Base-by-base conservation (phyloP, 2,329 filamentous ascomycete genomes). In the Allantophomopsis lycopodina region DNA sequence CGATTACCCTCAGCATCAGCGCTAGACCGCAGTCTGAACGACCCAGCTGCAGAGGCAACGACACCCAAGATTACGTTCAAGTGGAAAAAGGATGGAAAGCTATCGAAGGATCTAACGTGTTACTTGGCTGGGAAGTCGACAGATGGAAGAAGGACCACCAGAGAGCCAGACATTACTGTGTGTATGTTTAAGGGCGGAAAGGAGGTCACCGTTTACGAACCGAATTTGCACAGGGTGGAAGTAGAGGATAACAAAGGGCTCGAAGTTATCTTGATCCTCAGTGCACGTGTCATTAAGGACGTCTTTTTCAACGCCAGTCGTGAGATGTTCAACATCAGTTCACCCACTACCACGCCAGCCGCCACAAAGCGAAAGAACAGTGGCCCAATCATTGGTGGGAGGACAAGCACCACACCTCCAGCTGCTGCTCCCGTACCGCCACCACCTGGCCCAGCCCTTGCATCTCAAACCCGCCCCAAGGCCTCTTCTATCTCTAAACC, bases 141-240 rank as follows among this genome's bases (percentile, higher is more conserved):
- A 0, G 74, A 73, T 21, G 76, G 73, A 16, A 17, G n/a, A 15
- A 84, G 79, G 60, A 84, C 84, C 65, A 83, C 70, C 63, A 89
- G 84, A 56, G 91, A 98, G 56, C 89, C 91, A 0, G 91, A 96
- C 60, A 96, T 96, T 49, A 88, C 87, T 0, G 71, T 96, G n/a
- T 87, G 86, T 2, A 72, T 96, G 50, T 94, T 88, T 66, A 78
- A 81, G 48, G 71, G 73, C 14, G 67, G 79, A 18, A 79, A 76
- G 48, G 61, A 65, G 36, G 61, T 96, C 42, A 94, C 88, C 2
- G 71, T 98, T 33, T 95, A 96, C 63, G 84, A 98, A 59, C 84
- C 89, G 5, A 96, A 96, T 55, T 68, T 96, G 54, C 79, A 82
- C 44, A 72, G 91, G 6, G 81, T 96, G 10, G 88, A 96, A 34